These are phyloP conservation scores for Cronartium ribicola DNA, from an alignment of 1,284 basidiomycete genomes.

Conservation along the genomic window DNA sequence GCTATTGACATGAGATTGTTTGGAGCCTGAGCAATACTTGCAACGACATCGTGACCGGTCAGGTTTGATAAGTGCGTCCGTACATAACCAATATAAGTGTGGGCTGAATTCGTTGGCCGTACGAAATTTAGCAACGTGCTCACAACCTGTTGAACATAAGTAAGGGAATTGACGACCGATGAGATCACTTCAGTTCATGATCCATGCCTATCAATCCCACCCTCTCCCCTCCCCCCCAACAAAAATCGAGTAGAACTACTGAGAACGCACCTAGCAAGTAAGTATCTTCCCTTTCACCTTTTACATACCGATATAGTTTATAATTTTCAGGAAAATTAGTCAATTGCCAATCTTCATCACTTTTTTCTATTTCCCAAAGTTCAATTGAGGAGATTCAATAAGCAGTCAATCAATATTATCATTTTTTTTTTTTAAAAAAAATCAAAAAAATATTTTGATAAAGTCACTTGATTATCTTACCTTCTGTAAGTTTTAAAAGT, in stretches of 20 bases:
- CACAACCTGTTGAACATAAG: slow-evolving; percentile 54
- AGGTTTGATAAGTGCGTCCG: slow-evolving; percentile 55
- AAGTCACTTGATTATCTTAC: neutral
- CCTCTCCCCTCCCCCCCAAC: neutral
- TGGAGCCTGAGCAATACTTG: slow-evolving; percentile 67
- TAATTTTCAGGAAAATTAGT: slow-evolving; percentile 32
- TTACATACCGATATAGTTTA: slow-evolving; percentile 25
- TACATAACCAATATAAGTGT: slow-evolving; percentile 71
- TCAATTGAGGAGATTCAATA: neutral
- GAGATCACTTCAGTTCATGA: neutral
- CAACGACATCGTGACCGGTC: slow-evolving; percentile 62
- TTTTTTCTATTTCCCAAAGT: neutral
- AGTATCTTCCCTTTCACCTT: slow-evolving; percentile 31
- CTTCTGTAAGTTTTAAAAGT: slow-evolving; percentile 20
- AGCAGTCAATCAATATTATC: neutral
- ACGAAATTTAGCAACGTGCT: slow-evolving; percentile 60
- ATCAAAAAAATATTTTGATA: neutral
- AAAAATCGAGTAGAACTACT: neutral
- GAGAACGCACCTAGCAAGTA: slow-evolving; percentile 25
- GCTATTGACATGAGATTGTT: slow-evolving; percentile 65
- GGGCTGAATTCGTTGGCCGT: slow-evolving; percentile 73
- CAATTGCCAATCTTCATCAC: slow-evolving; percentile 34
- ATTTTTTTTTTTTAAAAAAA: neutral
- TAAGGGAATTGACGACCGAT: slow-evolving; percentile 4
- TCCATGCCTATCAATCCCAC: no score